Base-by-base conservation (phyloP, 2,329 filamentous ascomycete species). In the Mariannaea sp. region DNA sequence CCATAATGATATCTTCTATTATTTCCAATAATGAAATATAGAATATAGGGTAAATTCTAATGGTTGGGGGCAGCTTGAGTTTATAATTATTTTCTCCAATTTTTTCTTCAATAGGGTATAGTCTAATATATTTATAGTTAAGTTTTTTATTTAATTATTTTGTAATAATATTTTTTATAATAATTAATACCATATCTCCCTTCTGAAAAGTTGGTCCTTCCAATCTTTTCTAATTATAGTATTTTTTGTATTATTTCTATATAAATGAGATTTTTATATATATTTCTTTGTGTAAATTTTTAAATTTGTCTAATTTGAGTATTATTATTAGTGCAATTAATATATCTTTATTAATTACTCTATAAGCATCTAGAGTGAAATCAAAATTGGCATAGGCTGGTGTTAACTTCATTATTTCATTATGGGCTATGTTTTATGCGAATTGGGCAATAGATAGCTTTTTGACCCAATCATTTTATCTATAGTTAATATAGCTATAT, bases 11-110 rank as follows among this genome's bases (percentile, higher is more conserved):
- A 32, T 29, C 30, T 50, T 51, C 26, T 58, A 24, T 42, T 47
- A 42, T 39, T 54, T 62, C 36, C 19, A 62, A 22, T 38, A 62
- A 26, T 38, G 24, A 60, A 17, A 64, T 63, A 59, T 64, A 56
- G 51, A 61, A 61, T 26, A 65, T 49, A 35, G 30, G 30, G 35
- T 64, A 39, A n/a, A 61, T 43, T 17, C 33, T 56, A 49, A 58
- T 29, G 2, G 16, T 55, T 0, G 4, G 8, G 9, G 26, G 24
- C 57, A 62, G 19, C 29, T 52, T 43, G 17, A 64, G 14, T 55
- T 58, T 35, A 33, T 65, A 64, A 14, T 53, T 61, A 54, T 55
- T 41, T n/a, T n/a, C 22, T 59, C 14, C 48, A 26, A 61, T 7
- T 57, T 51, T 51, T 50, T 50, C 40, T 52, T 7, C 24, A 49